Evolutionary conservation across 2,329 filamentous ascomycete species (phyloP).

Genomic region (Paracoccidioides brasiliensis): DNA sequence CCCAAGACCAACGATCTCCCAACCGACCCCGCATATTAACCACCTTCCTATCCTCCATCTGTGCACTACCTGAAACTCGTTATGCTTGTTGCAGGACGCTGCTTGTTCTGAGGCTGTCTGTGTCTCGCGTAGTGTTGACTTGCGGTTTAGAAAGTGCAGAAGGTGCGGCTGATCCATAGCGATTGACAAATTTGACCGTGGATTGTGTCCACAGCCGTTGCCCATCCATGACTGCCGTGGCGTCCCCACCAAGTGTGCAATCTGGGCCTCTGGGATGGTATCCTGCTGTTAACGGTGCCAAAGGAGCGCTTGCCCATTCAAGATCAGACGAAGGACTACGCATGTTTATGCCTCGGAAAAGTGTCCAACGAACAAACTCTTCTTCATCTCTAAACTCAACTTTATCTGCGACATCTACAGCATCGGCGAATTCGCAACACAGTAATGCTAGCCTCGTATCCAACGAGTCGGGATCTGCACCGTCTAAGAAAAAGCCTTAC

Average conservation of each 20-base stretch:
- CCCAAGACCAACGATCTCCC: not conserved
- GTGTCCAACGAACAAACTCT: conserved; percentile 74
- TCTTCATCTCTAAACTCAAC: conserved; percentile 64
- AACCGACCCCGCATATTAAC: not conserved
- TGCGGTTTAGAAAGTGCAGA: not conserved
- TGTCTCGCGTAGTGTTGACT: conserved; percentile 3
- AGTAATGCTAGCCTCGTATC: conserved; percentile 26
- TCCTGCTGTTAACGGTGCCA: conserved; percentile 40
- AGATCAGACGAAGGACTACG: conserved; percentile 72
- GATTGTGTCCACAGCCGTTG: not conserved
- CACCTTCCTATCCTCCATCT: not conserved
- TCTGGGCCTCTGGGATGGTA: conserved; percentile 50
- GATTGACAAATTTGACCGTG: not conserved
- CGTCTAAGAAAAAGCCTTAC: conserved; percentile 35
- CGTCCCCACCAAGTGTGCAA: conserved; percentile 51
- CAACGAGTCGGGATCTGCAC: conserved; percentile 27
- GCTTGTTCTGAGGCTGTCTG: conserved; percentile 1
- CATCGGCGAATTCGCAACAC: conserved; percentile 20
- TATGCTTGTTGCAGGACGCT: conserved; percentile 4
- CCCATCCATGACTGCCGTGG: conserved; percentile 50
- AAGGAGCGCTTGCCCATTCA: conserved; percentile 55
- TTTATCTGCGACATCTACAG: conserved; percentile 44
- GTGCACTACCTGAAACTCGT: not conserved
- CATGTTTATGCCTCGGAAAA: conserved; percentile 84
- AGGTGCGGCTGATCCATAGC: not conserved